phyloP scores from a whole-genome alignment of 2,329 filamentous ascomycete species.

The Aureobasidium uvarum region DNA sequence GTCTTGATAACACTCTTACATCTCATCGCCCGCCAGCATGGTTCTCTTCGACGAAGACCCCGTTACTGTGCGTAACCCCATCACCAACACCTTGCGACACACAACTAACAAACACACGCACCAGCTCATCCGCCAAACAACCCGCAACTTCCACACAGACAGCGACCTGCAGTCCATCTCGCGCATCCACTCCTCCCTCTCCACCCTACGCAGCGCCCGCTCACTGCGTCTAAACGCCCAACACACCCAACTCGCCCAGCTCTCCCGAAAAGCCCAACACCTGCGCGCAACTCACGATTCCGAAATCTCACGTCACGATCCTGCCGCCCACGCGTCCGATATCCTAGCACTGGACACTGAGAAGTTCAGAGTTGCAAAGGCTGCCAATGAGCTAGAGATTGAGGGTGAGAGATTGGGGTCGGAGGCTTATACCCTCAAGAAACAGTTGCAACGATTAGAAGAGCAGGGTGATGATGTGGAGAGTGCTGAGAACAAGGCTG shows the following conservation, averaged over 20 bases:
- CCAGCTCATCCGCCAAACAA: constrained; percentile 86
- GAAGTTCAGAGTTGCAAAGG: constrained; percentile 93
- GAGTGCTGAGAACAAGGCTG: constrained; percentile 46
- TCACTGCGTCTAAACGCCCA: constrained; percentile 62
- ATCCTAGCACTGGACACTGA: constrained; percentile 87
- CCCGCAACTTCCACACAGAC: constrained; percentile 90
- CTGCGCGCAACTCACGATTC: constrained; percentile 74
- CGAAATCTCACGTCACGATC: constrained; percentile 70
- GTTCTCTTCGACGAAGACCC: constrained; percentile 97
- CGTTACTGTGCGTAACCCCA: constrained; percentile 62
- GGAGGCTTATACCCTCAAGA: constrained; percentile 72
- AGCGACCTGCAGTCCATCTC: constrained; percentile 82
- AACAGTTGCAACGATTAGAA: constrained; percentile 77
- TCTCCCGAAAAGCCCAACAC: constrained; percentile 72
- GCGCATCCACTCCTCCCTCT: constrained; percentile 79
- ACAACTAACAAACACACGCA: constrained; percentile 28
- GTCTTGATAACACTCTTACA: background rate
- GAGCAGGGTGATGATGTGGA: constrained; percentile 80
- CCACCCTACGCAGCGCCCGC: constrained; percentile 79
- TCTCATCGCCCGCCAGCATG: constrained; percentile 39
- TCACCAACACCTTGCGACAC: constrained; percentile 16
- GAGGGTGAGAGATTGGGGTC: constrained; percentile 88
- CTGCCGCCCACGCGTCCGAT: constrained; percentile 74
- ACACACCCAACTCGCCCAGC: constrained; percentile 48
- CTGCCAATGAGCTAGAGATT: constrained; percentile 82